Percentiles rank a stretch among this genome's conserved stretches.
phyloP scores from a whole-genome alignment of 2,329 filamentous ascomycete species.

The Kalaharituber pfeilii region DNA sequence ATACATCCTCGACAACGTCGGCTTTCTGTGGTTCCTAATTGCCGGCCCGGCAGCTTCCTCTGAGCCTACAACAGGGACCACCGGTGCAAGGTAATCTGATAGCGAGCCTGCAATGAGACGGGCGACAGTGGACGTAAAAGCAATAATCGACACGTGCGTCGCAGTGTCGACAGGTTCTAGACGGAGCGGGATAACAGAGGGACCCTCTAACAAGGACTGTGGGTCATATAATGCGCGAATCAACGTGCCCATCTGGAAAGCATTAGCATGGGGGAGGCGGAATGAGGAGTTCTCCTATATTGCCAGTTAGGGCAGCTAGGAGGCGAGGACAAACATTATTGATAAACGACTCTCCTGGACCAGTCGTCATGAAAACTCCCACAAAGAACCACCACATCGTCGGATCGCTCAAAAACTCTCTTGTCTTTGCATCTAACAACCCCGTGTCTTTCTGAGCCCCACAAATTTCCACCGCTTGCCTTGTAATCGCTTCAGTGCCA shows the following conservation, averaged over 20 bases:
- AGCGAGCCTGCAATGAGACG: conserved; percentile 78
- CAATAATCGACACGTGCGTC: conserved; percentile 85
- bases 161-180: conserved; percentile 44
- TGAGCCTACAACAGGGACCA: conserved; percentile 25
- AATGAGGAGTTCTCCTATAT: no score
- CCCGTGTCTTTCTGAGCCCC: conserved; percentile 59
- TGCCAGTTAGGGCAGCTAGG: not conserved
- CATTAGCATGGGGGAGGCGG: not conserved
- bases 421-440: conserved; percentile 81
- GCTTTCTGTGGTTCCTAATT: conserved; percentile 15
- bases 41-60: conserved; percentile 14
- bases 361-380: conserved; percentile 83
- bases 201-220: conserved; percentile 31
- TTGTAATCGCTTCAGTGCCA: conserved; percentile 23
- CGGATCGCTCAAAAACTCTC: conserved; percentile 63
- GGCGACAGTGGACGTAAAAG: conserved; percentile 74
- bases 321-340: conserved; percentile 46
- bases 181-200: conserved; percentile 19
- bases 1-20: conserved; percentile 46
- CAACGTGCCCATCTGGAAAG: conserved; percentile 54
- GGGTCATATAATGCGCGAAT: conserved; percentile 63
- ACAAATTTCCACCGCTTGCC: conserved; percentile 79
- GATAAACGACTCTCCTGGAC: conserved; percentile 92
- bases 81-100: conserved; percentile 67
- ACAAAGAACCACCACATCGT: conserved; percentile 93